Percentiles rank a stretch among this genome's conserved stretches.
phyloP scores from a whole-genome alignment of 176 grass and related monocot genomes.

The Oryza officinalis region DNA sequence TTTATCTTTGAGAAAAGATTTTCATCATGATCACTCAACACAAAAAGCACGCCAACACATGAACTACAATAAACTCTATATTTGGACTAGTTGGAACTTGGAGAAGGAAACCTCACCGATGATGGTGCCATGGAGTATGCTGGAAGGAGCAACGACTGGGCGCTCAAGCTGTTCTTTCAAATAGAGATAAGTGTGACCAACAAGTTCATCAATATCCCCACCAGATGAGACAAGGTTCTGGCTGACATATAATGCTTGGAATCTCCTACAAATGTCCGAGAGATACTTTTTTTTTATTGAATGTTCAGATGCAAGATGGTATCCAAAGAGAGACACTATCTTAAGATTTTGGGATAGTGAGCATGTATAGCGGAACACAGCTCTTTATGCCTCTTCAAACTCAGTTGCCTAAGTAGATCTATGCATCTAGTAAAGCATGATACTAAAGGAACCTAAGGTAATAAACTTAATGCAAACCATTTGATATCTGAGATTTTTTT shows the following conservation, averaged over 20 bases:
- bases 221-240: constrained; percentile 61
- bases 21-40: not conserved
- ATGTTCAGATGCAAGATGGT: constrained; percentile 20
- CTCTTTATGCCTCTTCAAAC: not conserved
- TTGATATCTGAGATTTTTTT: not conserved
- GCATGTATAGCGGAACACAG: not conserved
- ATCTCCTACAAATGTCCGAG: constrained; percentile 64
- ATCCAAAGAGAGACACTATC: constrained; percentile 14
- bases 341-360: not conserved
- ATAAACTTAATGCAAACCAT: not conserved
- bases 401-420: not conserved
- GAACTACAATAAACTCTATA: not conserved
- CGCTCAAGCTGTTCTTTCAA: constrained; percentile 85
- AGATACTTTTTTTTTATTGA: not conserved
- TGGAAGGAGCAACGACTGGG: constrained; percentile 65
- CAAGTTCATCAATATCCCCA: constrained; percentile 77
- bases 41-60: not conserved
- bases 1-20: not conserved
- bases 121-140: constrained; percentile 95
- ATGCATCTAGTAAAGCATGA: not conserved
- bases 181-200: constrained; percentile 90
- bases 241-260: constrained; percentile 73
- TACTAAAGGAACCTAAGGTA: not conserved
- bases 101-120: constrained; percentile 68
- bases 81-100: constrained; percentile 24